Base-by-base conservation (phyloP, 1,284 basidiomycete genomes). In the Mixia osmundae region DNA sequence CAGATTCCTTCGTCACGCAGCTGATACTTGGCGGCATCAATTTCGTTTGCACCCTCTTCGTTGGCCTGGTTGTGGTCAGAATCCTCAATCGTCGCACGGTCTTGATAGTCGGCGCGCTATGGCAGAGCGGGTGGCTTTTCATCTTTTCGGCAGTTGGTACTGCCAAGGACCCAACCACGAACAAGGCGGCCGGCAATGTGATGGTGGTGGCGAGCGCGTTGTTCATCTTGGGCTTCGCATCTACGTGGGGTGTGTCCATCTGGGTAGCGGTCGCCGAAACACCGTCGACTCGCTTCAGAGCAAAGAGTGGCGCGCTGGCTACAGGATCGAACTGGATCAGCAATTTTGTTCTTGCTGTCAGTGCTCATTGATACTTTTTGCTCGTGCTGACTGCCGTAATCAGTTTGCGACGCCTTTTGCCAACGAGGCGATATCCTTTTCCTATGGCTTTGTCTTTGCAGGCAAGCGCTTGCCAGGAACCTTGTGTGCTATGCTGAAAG, bases 181-280 rank as follows among this genome's bases (percentile, higher is more conserved):
- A 69, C 47, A 40, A 60, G 24, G 50, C 47, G 11, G 67, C 69
- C 30, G 72, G 71, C 22, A 66, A 63, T 47, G 53, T 40, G 22
- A 72, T 78, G 67, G 77, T 79, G 45, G 66, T 75, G 44, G 63
- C 67, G n/a, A 71, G 74, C 0, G 77, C 72, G 50, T 49, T 80
- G 50, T 78, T 78, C 58, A 78, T 79, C 50, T 54, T 72, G 22
- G 74, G 72, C 10, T 79, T 71, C 50, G 73, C 76, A 2, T 69
- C 63, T 55, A 76, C 75, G 15, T 78, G 39, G 44, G 30, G 43
- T 3, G 44, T 45, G 16, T 70, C 71, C 38, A 57, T 76, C 36
- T 77, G 74, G 73, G 75, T 72, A 53, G 58, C 75, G 15, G 71
- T 71, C 41, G 72, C 19, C 24, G 12, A 31, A 24, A 35, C 15